Conservation (phyloP, 2,329 filamentous ascomycete genomes). For the Fusarium compactum region DNA sequence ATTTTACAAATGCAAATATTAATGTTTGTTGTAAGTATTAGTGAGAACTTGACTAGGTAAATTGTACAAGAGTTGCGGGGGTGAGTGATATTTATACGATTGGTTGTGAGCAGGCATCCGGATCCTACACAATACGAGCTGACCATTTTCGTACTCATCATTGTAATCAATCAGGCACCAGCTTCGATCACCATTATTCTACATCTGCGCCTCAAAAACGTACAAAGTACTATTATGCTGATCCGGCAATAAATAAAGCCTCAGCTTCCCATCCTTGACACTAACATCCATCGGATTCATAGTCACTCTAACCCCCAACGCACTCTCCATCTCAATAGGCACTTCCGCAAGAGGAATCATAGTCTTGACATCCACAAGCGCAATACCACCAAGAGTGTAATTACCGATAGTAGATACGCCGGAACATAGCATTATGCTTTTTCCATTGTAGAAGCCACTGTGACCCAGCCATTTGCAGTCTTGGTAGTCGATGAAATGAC, state of each 20-base stretch:
- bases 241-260: conserved; percentile 62
- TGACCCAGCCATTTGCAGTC: conserved; percentile 64
- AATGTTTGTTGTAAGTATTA: too few species aligned
- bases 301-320: conserved; percentile 56
- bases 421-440: conserved; percentile 61
- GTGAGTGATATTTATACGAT: neutral
- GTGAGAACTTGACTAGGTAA: too few species aligned
- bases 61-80: neutral
- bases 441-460: conserved; percentile 51
- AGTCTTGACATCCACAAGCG: conserved; percentile 59
- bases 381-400: conserved; percentile 58
- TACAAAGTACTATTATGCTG: conserved; percentile 61
- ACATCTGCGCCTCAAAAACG: conserved; percentile 57
- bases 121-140: too few species aligned
- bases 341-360: conserved; percentile 61
- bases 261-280: conserved; percentile 57
- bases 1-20: neutral
- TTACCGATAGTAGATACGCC: conserved; percentile 56
- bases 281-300: conserved; percentile 63
- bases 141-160: conserved; percentile 16
- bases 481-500: conserved; percentile 62
- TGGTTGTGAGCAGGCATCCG: neutral
- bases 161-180: conserved; percentile 34
- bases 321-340: conserved; percentile 57
- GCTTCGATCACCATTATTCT: conserved; percentile 4